Conservation (phyloP, 2,329 filamentous ascomycete species). For the Aureobasidium leucospermi region DNA sequence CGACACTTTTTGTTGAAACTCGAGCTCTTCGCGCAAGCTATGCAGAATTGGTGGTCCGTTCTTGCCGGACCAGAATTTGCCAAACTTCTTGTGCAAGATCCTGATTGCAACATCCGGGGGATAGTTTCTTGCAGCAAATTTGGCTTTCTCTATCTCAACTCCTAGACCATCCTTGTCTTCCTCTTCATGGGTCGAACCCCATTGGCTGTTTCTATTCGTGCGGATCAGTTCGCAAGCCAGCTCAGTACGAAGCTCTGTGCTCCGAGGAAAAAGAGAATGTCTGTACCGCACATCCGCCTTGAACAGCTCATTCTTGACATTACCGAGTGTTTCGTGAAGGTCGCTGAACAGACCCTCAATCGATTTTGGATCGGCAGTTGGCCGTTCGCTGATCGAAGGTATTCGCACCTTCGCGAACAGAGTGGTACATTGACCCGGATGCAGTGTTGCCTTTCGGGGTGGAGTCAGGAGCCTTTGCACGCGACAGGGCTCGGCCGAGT, state of each 20-base stretch:
- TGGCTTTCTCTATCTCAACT: conserved; percentile 6
- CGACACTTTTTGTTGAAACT: not conserved
- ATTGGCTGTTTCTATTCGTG: conserved; percentile 26
- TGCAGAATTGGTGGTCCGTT: not conserved
- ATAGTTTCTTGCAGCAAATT: conserved; percentile 11
- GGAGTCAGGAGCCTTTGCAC: conserved; percentile 6
- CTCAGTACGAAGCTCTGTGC: conserved; percentile 25
- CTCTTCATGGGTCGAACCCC: conserved; percentile 21
- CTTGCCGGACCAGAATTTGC: conserved; percentile 1
- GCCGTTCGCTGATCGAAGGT: not conserved
- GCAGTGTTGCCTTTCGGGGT: not conserved
- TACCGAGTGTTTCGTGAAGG: conserved; percentile 1
- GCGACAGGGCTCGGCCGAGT: conserved; percentile 1
- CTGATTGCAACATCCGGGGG: conserved; percentile 7
- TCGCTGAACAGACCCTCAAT: not conserved
- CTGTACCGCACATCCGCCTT: conserved; percentile 27
- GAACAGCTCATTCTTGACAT: not conserved
- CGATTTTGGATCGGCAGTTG: not conserved
- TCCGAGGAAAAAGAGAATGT: conserved; percentile 26
- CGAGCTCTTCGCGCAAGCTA: not conserved
- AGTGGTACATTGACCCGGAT: conserved; percentile 6
- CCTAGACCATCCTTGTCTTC: not conserved
- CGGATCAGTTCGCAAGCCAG: conserved; percentile 25
- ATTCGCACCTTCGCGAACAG: conserved; percentile 6
- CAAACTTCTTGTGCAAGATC: conserved; percentile 10